Evolutionary conservation across 306 rosid species (phyloP).

Genomic region (Crotalaria pallida): DNA sequence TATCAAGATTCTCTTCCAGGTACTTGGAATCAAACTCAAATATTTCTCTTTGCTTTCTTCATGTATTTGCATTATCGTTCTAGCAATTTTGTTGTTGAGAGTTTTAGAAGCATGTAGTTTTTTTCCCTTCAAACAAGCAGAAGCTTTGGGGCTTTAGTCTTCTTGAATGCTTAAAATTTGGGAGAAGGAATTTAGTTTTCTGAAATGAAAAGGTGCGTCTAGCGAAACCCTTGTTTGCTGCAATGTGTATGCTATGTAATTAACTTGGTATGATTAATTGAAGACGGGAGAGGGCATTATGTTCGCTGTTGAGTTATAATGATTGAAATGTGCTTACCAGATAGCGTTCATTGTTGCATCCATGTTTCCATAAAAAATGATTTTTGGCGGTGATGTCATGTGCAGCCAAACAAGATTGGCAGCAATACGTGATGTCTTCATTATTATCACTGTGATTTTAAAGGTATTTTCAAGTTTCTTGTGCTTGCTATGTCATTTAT

Average conservation of each 20-base stretch:
- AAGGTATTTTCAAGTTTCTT: too few species aligned
- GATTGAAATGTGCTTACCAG: background rate
- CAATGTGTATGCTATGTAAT: background rate
- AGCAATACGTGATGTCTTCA: background rate
- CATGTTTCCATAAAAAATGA: background rate
- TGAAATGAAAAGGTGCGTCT: background rate
- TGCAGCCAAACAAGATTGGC: background rate
- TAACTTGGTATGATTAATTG: background rate
- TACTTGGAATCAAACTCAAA: conserved; percentile 15
- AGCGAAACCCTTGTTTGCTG: background rate
- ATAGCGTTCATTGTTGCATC: background rate
- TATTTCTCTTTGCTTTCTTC: background rate
- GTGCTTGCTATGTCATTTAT: too few species aligned
- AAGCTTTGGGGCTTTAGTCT: background rate
- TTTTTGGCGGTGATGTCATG: background rate
- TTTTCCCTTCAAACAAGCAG: background rate
- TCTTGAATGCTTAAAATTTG: background rate
- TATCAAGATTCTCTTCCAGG: conserved; percentile 90
- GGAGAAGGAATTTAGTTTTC: background rate
- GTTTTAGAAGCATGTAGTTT: background rate
- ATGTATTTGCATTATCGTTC: background rate
- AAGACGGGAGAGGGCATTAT: background rate
- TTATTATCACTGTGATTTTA: too few species aligned
- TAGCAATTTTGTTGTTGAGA: background rate
- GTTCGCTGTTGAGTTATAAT: background rate